Evolutionary conservation across 768 basidiomycete genomes (phyloP).

Genomic region (Lactarius pseudohatsudake): DNA sequence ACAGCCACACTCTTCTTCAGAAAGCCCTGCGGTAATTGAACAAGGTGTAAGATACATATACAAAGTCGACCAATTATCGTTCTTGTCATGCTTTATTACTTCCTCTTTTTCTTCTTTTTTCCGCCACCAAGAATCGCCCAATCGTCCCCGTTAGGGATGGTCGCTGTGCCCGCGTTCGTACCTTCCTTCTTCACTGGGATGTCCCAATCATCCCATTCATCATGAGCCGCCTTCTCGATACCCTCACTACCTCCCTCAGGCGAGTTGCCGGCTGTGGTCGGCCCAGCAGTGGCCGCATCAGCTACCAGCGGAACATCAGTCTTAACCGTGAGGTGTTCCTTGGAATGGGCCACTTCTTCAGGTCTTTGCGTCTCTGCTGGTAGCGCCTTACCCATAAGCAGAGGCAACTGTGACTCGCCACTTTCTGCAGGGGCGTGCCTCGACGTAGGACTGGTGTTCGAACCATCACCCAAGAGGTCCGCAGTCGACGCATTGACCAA

Average conservation of each 20-base stretch:
- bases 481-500: slow-evolving; percentile 7
- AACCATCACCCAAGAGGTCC: slow-evolving; percentile 6
- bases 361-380: background rate
- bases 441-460: background rate
- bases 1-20: background rate
- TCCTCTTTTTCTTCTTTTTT: background rate
- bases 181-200: background rate
- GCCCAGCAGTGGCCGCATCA: background rate
- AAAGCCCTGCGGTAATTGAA: background rate
- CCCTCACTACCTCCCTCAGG: background rate
- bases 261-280: slow-evolving; percentile 4
- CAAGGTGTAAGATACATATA: background rate
- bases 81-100: background rate
- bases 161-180: too few species aligned
- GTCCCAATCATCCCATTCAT: background rate
- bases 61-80: too few species aligned
- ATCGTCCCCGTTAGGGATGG: too few species aligned
- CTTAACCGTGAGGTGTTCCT: slow-evolving; percentile 2
- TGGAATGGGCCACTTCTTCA: background rate
- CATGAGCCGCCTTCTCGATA: slow-evolving; percentile 11
- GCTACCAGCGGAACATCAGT: slow-evolving; percentile 2
- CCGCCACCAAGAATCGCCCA: too few species aligned
- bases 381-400: background rate
- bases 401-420: background rate
- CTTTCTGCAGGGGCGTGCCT: background rate